Evolutionary conservation across 1,284 basidiomycete species (phyloP).

Genomic region (Naganishia liquefaciens): DNA sequence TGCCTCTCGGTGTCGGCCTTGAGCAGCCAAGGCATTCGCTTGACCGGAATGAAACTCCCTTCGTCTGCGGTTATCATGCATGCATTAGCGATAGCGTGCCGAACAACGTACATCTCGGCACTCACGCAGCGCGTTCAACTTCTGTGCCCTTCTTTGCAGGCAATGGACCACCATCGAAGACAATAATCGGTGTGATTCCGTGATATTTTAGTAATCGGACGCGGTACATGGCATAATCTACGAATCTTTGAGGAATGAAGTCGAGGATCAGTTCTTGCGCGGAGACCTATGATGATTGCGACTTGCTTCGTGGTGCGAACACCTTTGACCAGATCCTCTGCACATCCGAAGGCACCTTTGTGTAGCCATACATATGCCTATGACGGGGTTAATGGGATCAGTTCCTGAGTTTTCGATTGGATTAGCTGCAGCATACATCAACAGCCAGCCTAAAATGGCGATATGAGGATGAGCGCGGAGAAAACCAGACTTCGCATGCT

Average conservation of each 20-base stretch:
- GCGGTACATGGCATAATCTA: constrained; percentile 92
- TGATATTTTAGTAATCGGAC: constrained; percentile 82
- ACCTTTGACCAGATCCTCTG: constrained; percentile 84
- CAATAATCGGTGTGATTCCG: constrained; percentile 83
- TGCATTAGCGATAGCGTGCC: background rate
- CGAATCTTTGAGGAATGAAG: constrained; percentile 65
- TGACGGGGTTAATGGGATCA: constrained; percentile 38
- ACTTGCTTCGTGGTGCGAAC: constrained; percentile 77
- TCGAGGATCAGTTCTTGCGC: background rate
- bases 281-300: background rate
- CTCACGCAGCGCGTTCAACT: constrained; percentile 65
- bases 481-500: background rate
- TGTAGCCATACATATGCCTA: constrained; percentile 96
- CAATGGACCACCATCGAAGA: constrained; percentile 94
- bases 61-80: constrained; percentile 24
- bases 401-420: background rate
- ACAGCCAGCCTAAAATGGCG: background rate
- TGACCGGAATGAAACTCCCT: constrained; percentile 56
- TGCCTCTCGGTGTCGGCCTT: constrained; percentile 77
- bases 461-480: background rate
- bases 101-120: background rate
- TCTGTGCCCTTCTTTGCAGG: constrained; percentile 94
- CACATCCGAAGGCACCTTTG: constrained; percentile 86
- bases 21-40: constrained; percentile 70
- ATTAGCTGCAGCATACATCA: background rate